Percentiles rank a stretch among this genome's conserved stretches.
These are phyloP conservation scores for Entoloma clypeatum DNA, from an alignment of 1,284 basidiomycete species.

Conservation along the genomic window DNA sequence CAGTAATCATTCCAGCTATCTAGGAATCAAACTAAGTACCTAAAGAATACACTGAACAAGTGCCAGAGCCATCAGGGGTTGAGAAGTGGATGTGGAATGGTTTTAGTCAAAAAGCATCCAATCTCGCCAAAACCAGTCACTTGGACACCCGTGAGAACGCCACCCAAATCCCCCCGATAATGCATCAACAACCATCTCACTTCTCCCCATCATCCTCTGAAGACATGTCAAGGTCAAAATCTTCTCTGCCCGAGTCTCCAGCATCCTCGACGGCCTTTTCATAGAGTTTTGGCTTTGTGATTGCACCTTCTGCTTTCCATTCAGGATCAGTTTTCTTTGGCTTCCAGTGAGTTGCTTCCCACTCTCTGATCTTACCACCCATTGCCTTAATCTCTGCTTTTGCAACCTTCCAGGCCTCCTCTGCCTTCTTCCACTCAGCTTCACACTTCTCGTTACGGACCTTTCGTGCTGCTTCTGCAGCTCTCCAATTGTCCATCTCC, in stretches of 20 bases:
- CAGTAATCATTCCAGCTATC: neutral
- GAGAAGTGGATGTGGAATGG: neutral
- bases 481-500: conserved; percentile 3
- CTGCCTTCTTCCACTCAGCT: neutral
- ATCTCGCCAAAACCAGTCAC: neutral
- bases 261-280: neutral
- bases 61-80: neutral
- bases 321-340: conserved; percentile 2
- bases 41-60: neutral
- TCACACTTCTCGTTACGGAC: neutral
- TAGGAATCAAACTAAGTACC: neutral
- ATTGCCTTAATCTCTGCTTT: no score
- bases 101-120: neutral
- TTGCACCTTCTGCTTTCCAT: neutral
- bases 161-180: neutral
- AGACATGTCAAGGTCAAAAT: neutral
- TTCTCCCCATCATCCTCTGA: neutral
- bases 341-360: conserved; percentile 1
- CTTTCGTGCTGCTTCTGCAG: neutral
- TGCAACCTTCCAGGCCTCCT: neutral
- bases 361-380: conserved; percentile 4
- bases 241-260: neutral
- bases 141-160: neutral
- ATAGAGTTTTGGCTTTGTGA: neutral
- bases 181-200: neutral